phyloP scores from a whole-genome alignment of 2,329 filamentous ascomycete species.

The Cytospora schulzeri region DNA sequence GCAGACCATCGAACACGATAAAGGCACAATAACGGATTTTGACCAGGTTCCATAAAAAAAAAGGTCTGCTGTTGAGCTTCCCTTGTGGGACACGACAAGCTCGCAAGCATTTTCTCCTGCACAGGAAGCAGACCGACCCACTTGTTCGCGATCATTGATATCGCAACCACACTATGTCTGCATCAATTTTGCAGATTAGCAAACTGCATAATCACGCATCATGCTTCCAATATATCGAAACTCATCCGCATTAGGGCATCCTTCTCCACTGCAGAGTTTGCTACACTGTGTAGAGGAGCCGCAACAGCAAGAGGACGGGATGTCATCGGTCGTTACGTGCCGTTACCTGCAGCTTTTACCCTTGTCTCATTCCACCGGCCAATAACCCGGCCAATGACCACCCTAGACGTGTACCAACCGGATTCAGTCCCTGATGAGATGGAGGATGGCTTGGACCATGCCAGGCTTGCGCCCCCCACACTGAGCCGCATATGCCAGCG shows the following conservation, averaged over 20 bases:
- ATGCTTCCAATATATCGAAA: slow-evolving; percentile 8
- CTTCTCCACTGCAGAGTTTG: slow-evolving; percentile 5
- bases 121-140: not conserved
- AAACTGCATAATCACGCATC: slow-evolving; percentile 14
- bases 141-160: not conserved
- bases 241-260: slow-evolving; percentile 3
- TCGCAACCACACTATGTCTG: slow-evolving; percentile 13
- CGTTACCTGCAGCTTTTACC: slow-evolving; percentile 23
- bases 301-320: slow-evolving; percentile 4
- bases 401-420: slow-evolving; percentile 3
- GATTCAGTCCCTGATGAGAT: slow-evolving; percentile 10
- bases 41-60: not conserved
- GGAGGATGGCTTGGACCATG: slow-evolving; percentile 18
- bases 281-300: slow-evolving; percentile 11
- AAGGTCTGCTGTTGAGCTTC: slow-evolving; percentile 4
- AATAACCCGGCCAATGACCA: slow-evolving; percentile 16
- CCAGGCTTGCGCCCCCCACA: slow-evolving; percentile 14
- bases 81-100: not conserved
- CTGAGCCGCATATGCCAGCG: slow-evolving; percentile 13
- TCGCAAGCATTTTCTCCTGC: slow-evolving; percentile 3
- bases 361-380: slow-evolving; percentile 11
- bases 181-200: slow-evolving; percentile 13
- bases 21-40: not conserved
- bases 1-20: not conserved
- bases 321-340: slow-evolving; percentile 16